phyloP scores from a whole-genome alignment of 768 basidiomycete species.

The Bullera alba region DNA sequence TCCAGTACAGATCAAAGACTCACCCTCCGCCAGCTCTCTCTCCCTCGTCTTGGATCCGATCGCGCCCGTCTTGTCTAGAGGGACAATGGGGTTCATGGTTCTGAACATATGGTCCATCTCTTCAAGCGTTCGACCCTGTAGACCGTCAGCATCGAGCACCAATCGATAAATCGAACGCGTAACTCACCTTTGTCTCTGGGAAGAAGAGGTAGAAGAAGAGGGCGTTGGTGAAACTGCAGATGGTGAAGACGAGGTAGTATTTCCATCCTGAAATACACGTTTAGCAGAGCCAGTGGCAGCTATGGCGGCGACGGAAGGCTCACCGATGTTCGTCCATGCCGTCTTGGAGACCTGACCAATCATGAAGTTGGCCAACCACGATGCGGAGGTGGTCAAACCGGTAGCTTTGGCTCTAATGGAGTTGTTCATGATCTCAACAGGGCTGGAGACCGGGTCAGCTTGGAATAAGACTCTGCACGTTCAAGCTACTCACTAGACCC shows the following conservation, averaged over 20 bases:
- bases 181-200: constrained; percentile 32
- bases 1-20: too few relatives aligned
- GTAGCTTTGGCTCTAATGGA: constrained; percentile 78
- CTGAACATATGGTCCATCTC: constrained; percentile 34
- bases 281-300: neutral
- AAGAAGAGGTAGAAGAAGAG: constrained; percentile 39
- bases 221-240: constrained; percentile 37
- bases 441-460: constrained; percentile 11
- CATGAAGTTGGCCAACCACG: constrained; percentile 41
- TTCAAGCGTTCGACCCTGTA: constrained; percentile 24
- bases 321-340: constrained; percentile 29
- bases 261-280: constrained; percentile 32
- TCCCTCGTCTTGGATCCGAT: constrained; percentile 10
- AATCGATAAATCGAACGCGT: neutral
- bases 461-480: neutral
- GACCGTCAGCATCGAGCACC: neutral
- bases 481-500: constrained; percentile 30
- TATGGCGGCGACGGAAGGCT: neutral
- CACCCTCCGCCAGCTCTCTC: constrained; percentile 17
- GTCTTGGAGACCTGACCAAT: constrained; percentile 38
- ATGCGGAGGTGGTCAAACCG: constrained; percentile 53
- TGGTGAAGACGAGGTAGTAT: constrained; percentile 41
- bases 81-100: constrained; percentile 24
- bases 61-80: constrained; percentile 11
- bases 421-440: constrained; percentile 75